A percentile compares a stretch with the other conserved stretches of the same genome.
Conservation (phyloP, 2,329 filamentous ascomycete species). For the Amylocarpus encephaloides region DNA sequence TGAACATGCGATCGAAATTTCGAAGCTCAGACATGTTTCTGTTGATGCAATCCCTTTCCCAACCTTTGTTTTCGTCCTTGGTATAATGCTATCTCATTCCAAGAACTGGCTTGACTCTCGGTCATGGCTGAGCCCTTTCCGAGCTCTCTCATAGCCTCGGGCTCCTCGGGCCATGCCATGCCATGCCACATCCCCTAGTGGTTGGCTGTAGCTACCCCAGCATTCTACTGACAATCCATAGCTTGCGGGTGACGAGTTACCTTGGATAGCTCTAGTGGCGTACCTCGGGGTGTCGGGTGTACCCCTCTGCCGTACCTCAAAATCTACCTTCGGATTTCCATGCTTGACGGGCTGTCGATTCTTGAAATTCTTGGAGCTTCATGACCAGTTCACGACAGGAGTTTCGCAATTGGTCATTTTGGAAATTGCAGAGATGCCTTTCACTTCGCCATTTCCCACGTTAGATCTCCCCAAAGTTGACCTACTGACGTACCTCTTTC, state of each 20-base stretch:
- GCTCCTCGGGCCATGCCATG: conserved; percentile 8
- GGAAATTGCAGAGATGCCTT: conserved; percentile 17
- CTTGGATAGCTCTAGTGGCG: neutral
- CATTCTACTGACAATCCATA: neutral
- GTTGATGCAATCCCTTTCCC: neutral
- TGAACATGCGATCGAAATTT: conserved; percentile 18
- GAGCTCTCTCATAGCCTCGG: conserved; percentile 7
- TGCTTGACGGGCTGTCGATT: neutral
- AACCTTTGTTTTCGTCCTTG: neutral
- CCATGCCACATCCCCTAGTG: neutral
- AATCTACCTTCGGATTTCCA: neutral
- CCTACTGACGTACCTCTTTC: conserved; percentile 24
- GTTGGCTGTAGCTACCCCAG: neutral
- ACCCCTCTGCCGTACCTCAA: too few relatives aligned
- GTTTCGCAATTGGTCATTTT: neutral
- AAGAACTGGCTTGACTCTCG: neutral
- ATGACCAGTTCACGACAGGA: neutral
- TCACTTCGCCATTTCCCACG: conserved; percentile 15
- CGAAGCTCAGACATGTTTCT: conserved; percentile 16
- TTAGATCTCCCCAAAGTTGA: conserved; percentile 21
- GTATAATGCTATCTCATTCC: neutral
- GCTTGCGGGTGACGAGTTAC: too few relatives aligned
- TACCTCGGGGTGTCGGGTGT: conserved; percentile 4
- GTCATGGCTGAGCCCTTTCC: conserved; percentile 1
- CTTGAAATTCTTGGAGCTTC: neutral